Evolutionary conservation across 805 yeast genomes (phyloP), one percentile per base, ranked within the genome.

Genomic region (Wickerhamomyces alni): DNA sequence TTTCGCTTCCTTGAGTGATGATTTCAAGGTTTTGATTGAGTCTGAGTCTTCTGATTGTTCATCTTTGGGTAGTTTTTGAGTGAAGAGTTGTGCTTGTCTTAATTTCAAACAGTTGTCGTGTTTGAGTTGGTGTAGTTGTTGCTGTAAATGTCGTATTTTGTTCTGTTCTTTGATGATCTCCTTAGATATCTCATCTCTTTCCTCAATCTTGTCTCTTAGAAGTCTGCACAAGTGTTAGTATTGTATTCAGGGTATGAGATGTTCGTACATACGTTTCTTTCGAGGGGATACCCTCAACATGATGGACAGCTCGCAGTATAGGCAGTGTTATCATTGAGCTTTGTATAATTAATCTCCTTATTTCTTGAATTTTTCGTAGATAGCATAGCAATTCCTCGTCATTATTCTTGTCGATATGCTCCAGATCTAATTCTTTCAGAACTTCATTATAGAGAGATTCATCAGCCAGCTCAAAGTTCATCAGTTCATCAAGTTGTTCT

Each of bases 391-490:
- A 12, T 16, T 18, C 31, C 19, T 34, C 30, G 10, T 34, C 27
- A 15, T 28, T 29, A 8, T 21, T 22, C 16, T 37, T 18, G 25
- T 22, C 22, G 8, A 27, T 17, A 24, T 30, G 37, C 17, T 7
- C n/a, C n/a, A 26, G 16, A 22, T 39, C 35, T 17, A 32, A 25
- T 11, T 26, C 22, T 12, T 17, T 28, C 12, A 22, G 15, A 7
- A 26, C 10, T 12, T 17, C 31, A 11, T 37, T 30, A n/a, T 32
- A 30, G 4, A 18, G 12, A 5, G 32, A 22, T 13, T 48, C 37
- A 30, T 40, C 39, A 36, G 39, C 41, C 17, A 54, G 46, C 18
- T 54, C 58, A 18, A 18, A 31, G 8, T 4, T 31, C 34, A 31
- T 21, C 25, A 31, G n/a, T 11, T 31, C 26, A n/a, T 31, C 34